Evolutionary conservation across 108 stramenopile species (phyloP), one percentile per base, ranked within the genome.

Genomic region (Epipyxis sp.): DNA sequence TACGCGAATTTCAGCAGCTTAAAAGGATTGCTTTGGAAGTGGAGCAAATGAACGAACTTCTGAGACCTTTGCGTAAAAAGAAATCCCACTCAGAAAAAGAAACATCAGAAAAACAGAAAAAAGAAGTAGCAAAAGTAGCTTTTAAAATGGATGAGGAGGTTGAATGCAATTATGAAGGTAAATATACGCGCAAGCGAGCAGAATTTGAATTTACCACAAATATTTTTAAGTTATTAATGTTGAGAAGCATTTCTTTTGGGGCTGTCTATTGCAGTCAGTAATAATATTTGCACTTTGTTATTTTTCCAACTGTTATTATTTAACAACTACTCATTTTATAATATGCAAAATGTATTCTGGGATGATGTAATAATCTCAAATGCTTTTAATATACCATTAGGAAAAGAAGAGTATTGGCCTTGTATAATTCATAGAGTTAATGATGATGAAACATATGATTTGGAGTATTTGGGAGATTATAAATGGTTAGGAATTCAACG

Each of bases 391-490:
- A n/a, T n/a, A n/a, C n/a, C n/a, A n/a, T n/a, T n/a, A n/a, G n/a
- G n/a, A n/a, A 80, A 80, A 40, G 42, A 41, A 0, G 68, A 58
- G 13, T 80, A 30, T 59, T 69, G 67, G 29, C 68, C 67, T 6
- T 50, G 42, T 13, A 74, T 80, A 16, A 74, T 80, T 27, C 79
- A 44, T 3, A 1, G 27, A n/a, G 69, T 30, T 69, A 72, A 80
- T n/a, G 37, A 67, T 3, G 50, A 80, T 27, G 50, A 59, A 2
- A 80, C 79, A 20, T 80, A 42, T 40, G 79, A 80, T 27, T n/a
- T 80, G 1, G 37, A 76, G 50, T 67, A 69, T 74, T 20, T 65
- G 29, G 40, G 40, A 20, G 65, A 68, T 13, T 68, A 68, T 25
- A 68, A 68, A 25, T 68, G 65, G 65, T 20, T 25, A 37, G 65